These are phyloP conservation scores for Cornus florida DNA, from an alignment of 148 eudicot species.

Conservation along the genomic window DNA sequence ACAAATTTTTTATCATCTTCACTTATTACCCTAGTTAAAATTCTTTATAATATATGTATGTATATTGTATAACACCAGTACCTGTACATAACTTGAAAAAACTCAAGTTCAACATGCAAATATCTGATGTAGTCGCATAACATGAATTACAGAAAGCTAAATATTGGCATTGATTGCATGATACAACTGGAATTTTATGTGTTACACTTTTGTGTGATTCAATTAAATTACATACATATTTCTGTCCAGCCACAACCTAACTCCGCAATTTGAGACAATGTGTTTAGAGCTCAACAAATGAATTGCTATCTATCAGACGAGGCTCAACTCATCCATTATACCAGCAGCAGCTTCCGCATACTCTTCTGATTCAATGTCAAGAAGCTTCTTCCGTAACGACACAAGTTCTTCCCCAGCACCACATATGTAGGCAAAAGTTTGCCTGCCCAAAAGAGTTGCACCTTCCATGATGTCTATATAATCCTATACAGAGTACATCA, in stretches of 20 bases:
- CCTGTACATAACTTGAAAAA: too few species aligned
- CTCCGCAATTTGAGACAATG: not conserved
- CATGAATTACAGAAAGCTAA: not conserved
- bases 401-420: slow-evolving; percentile 80
- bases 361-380: slow-evolving; percentile 37
- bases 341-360: slow-evolving; percentile 25
- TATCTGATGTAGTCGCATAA: not conserved
- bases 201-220: slow-evolving; percentile 3
- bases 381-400: slow-evolving; percentile 48
- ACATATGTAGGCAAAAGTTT: slow-evolving; percentile 86
- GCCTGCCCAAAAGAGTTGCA: slow-evolving; percentile 93
- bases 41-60: too few species aligned
- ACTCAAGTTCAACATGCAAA: too few species aligned
- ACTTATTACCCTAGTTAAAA: too few species aligned
- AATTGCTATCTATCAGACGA: slow-evolving; percentile 34
- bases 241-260: slow-evolving; percentile 1
- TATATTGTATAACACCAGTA: too few species aligned
- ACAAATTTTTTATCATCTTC: too few species aligned
- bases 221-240: not conserved
- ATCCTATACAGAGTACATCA: slow-evolving; percentile 46
- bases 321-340: slow-evolving; percentile 39
- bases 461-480: slow-evolving; percentile 99
- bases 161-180: not conserved
- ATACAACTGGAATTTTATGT: slow-evolving; percentile 1
- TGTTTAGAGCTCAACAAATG: not conserved